These are phyloP conservation scores for Punctularia strigosozonata DNA, from an alignment of 768 basidiomycete species.

Conservation along the genomic window DNA sequence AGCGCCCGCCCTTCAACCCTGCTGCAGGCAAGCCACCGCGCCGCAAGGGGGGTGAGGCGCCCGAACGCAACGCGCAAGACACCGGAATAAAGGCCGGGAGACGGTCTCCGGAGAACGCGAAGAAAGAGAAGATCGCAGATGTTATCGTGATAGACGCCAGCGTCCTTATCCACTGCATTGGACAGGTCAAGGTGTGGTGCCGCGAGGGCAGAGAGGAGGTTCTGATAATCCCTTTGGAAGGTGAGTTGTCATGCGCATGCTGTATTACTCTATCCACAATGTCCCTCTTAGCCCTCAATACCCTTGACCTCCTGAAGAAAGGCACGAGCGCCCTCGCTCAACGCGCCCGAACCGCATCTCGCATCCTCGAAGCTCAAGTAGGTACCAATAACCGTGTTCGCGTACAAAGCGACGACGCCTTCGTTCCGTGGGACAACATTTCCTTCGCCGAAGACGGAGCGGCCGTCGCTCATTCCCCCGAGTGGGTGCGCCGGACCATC, in stretches of 20 bases:
- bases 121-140: conserved; percentile 50
- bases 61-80: conserved; percentile 6
- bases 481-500: conserved; percentile 78
- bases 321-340: conserved; percentile 69
- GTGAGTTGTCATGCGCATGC: conserved; percentile 27
- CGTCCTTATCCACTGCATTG: conserved; percentile 66
- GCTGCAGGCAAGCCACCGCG: conserved; percentile 3
- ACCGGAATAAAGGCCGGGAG: not conserved
- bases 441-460: conserved; percentile 26
- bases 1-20: not conserved
- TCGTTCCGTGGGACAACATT: conserved; percentile 72
- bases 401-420: conserved; percentile 75
- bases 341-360: conserved; percentile 77
- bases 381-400: conserved; percentile 72
- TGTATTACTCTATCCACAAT: not conserved
- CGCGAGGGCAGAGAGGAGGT: conserved; percentile 66
- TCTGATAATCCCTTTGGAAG: conserved; percentile 80
- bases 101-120: no score
- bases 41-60: conserved; percentile 7
- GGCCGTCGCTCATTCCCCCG: conserved; percentile 36
- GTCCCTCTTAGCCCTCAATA: conserved; percentile 59
- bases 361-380: conserved; percentile 80
- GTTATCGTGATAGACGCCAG: conserved; percentile 73
- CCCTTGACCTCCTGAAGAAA: conserved; percentile 88
- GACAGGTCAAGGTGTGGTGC: conserved; percentile 77